Base-by-base conservation (phyloP, 805 yeast genomes). In the Yamadazyma philogaea region DNA sequence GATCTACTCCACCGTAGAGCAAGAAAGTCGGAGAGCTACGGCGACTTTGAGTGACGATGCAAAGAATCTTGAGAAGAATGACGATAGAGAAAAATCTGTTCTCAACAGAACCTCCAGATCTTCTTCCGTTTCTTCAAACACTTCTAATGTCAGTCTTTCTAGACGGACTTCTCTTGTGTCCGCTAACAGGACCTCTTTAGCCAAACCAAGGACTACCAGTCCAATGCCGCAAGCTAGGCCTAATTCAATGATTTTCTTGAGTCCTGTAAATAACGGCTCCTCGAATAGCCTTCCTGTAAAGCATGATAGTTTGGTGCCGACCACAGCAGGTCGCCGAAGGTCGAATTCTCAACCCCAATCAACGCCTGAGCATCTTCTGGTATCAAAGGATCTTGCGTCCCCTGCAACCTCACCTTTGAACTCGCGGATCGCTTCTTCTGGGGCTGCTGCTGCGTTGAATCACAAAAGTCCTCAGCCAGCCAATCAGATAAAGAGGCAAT, bases 281-380 rank as follows among this genome's bases (percentile, higher is more conserved):
- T 17, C 40, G 7, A 35, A 34, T 15, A 41, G 40, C 36, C 18
- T 41, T 2, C 43, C 43, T 2, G 39, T 41, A 11, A 41, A 34
- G 12, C 17, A 37, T 14, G 14, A 37, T 12, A 26, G 28, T 4
- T 11, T 15, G 8, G 12, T 12, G n/a, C 37, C 14, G 26, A 22
- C 12, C 7, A 8, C 34, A 8, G 18, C 37, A 8, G 31, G 37
- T 22, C 59, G 73, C 11, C 56, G 61, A 11, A 55, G 73, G 37
- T 60, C 73, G 4, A 64, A 59, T 44, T 66, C 73, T 6, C 72
- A 66, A 41, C 72, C 72, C n/a, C 43, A 41, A 16, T n/a, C 41
- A 1, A 30, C 41, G 2, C 43, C 47, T 3, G 43, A 35, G 16
- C 34, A 18, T 22, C 20, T 35, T 24, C 35, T 28, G 37, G 45